These are phyloP conservation scores for Endotrypanum monterogeii DNA, from an alignment of 208 protist genomes.

Conservation along the genomic window DNA sequence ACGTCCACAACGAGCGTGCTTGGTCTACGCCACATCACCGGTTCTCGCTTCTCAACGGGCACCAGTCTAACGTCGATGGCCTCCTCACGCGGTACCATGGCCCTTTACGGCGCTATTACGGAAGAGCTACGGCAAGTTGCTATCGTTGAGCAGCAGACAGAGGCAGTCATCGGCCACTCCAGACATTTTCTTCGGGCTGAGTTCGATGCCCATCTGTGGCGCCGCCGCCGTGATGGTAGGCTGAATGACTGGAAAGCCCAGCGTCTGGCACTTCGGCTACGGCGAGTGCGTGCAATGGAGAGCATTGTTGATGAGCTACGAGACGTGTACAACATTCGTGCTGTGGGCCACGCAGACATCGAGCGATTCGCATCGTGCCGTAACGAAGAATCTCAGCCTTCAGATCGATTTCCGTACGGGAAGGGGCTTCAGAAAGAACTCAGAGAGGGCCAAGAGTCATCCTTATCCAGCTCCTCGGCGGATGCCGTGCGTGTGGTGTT, in stretches of 20 bases:
- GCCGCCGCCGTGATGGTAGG: conserved; percentile 31
- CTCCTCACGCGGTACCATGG: conserved; percentile 51
- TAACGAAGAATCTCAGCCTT: background rate
- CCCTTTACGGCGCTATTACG: conserved; percentile 70
- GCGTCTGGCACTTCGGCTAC: conserved; percentile 50
- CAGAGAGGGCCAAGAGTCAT: background rate
- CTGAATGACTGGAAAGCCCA: conserved; percentile 63
- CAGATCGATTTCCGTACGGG: background rate
- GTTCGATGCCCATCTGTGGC: conserved; percentile 39
- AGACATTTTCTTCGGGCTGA: conserved; percentile 33
- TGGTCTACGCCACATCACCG: conserved; percentile 21
- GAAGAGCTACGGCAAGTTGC: conserved; percentile 55
- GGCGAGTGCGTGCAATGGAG: conserved; percentile 47
- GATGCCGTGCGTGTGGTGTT: conserved; percentile 9
- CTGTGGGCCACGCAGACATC: conserved; percentile 5
- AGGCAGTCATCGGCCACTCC: conserved; percentile 27
- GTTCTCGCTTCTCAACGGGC: conserved; percentile 23
- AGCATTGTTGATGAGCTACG: conserved; percentile 51
- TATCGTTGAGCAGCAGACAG: conserved; percentile 24
- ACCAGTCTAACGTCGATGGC: conserved; percentile 32
- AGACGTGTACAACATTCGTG: conserved; percentile 41
- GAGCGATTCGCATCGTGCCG: background rate
- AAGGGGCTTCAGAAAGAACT: conserved; percentile 8
- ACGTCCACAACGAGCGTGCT: conserved; percentile 26
- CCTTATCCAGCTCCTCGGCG: background rate